phyloP scores from a whole-genome alignment of 768 basidiomycete genomes.

The Agaricus blazei region DNA sequence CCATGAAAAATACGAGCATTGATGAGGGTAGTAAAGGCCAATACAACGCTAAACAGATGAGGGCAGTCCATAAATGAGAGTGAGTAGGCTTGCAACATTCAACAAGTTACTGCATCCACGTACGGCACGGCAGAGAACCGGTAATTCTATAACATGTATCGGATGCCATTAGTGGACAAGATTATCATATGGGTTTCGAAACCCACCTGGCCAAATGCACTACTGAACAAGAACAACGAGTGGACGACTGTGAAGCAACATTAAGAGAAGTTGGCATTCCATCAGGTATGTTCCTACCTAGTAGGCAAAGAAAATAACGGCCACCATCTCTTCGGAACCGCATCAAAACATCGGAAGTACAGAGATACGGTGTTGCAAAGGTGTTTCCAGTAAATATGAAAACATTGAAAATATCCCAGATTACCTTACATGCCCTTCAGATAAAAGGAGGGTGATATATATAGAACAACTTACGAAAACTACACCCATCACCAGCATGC shows the following conservation, averaged over 20 bases:
- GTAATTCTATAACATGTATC: not conserved
- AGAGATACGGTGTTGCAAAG: not conserved
- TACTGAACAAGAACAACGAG: not conserved
- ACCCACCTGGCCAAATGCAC: not conserved
- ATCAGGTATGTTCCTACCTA: not conserved
- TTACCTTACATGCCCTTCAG: not conserved
- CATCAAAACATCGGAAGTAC: not conserved
- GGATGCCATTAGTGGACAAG: no score
- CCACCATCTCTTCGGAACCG: not conserved
- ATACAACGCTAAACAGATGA: not conserved
- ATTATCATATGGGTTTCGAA: no score
- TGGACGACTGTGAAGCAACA: not conserved
- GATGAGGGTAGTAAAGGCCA: not conserved
- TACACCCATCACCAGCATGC: not conserved
- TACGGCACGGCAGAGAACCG: not conserved
- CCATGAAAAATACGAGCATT: slow-evolving; percentile 3
- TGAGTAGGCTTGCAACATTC: not conserved
- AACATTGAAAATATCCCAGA: not conserved
- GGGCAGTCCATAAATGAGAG: not conserved
- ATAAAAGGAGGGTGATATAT: not conserved
- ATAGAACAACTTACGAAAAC: not conserved
- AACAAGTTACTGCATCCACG: not conserved
- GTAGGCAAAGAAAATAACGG: not conserved
- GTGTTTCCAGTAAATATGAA: not conserved
- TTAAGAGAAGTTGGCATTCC: no score